These are phyloP conservation scores for Copromyces sp. DNA, from an alignment of 495 filamentous ascomycete species.

Conservation along the genomic window DNA sequence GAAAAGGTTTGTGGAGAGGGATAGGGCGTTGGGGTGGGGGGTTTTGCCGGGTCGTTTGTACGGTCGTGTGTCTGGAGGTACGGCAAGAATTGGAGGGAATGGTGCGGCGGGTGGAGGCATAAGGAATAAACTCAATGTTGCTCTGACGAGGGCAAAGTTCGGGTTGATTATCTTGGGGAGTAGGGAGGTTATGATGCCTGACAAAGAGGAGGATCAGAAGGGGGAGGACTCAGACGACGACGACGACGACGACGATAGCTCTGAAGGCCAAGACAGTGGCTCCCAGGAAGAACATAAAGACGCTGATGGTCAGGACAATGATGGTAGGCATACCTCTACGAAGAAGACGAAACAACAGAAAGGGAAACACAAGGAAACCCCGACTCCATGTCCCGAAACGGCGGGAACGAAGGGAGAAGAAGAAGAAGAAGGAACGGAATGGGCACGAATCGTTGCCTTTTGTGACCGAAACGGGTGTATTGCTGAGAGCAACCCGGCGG, in stretches of 20 bases:
- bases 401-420: background rate
- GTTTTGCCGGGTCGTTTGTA: constrained; percentile 24
- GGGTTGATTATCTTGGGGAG: constrained; percentile 44
- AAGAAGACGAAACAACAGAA: too few species aligned
- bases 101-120: constrained; percentile 28
- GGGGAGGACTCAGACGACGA: constrained; percentile 7
- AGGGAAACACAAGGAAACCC: too few species aligned
- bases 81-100: constrained; percentile 24
- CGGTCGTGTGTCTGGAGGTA: too few species aligned
- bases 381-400: too few species aligned
- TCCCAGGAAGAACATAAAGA: too few species aligned
- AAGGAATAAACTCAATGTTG: constrained; percentile 42
- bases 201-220: constrained; percentile 2
- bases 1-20: constrained; percentile 35
- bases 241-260: background rate
- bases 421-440: background rate
- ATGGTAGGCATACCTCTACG: background rate
- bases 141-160: constrained; percentile 44
- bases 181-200: constrained; percentile 27
- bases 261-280: too few species aligned
- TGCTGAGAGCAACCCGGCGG: background rate
- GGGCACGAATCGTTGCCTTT: background rate
- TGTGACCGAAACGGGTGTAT: background rate
- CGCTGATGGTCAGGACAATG: background rate
- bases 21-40: constrained; percentile 36